Conservation (phyloP, 2,329 filamentous ascomycete species). For the Cercospora sp. region DNA sequence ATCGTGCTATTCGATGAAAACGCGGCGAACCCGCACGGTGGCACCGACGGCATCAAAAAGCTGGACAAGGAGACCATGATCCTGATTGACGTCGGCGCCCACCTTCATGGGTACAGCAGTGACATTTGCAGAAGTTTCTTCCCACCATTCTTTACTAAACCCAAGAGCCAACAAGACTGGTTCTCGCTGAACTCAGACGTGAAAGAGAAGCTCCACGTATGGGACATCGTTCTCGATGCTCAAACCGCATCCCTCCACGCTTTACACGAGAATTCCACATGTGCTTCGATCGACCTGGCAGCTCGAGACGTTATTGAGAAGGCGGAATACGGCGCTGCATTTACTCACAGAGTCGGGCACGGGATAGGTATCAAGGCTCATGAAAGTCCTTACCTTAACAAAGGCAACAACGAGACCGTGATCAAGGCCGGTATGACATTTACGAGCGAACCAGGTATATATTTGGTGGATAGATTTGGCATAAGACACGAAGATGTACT, state of each 20-base stretch:
- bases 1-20: slow-evolving; percentile 63
- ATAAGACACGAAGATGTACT: slow-evolving; percentile 64
- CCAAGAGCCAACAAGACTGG: slow-evolving; percentile 36
- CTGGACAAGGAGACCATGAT: slow-evolving; percentile 58
- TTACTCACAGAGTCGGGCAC: slow-evolving; percentile 64
- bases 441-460: slow-evolving; percentile 64
- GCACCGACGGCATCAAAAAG: slow-evolving; percentile 52
- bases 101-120: slow-evolving; percentile 63
- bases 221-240: slow-evolving; percentile 62
- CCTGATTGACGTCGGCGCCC: slow-evolving; percentile 63
- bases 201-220: slow-evolving; percentile 57
- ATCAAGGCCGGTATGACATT: slow-evolving; percentile 62
- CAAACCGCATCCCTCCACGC: slow-evolving; percentile 57
- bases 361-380: slow-evolving; percentile 68
- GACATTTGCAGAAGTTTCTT: slow-evolving; percentile 65
- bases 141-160: slow-evolving; percentile 37
- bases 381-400: slow-evolving; percentile 64
- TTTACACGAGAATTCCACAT: slow-evolving; percentile 54
- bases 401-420: slow-evolving; percentile 54
- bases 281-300: slow-evolving; percentile 62
- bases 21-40: slow-evolving; percentile 56
- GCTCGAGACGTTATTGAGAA: slow-evolving; percentile 58
- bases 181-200: slow-evolving; percentile 27
- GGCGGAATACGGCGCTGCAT: slow-evolving; percentile 59
- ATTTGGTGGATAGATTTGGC: slow-evolving; percentile 60